phyloP scores from a whole-genome alignment of 371 early-diverging fungal genomes.

The Funneliformis caledonium region DNA sequence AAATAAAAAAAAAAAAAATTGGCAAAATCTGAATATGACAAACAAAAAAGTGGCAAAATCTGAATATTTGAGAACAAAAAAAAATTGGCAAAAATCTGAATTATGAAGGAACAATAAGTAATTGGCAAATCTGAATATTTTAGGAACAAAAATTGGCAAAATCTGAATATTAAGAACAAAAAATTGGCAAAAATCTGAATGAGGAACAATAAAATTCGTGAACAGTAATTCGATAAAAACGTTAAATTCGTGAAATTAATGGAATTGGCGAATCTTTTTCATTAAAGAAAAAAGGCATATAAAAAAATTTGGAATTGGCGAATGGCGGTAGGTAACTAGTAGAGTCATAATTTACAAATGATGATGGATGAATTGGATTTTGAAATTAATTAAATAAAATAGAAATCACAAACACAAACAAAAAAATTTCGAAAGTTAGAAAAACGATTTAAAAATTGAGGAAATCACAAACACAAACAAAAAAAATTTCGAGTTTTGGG shows the following conservation, averaged over 20 bases:
- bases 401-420: constrained; percentile 36
- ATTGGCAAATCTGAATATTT: background rate
- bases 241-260: constrained; percentile 19
- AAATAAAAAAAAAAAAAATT: background rate
- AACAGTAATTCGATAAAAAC: background rate
- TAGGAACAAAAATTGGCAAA: constrained; percentile 19
- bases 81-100: constrained; percentile 23
- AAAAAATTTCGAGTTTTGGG: constrained; percentile 34
- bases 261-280: background rate
- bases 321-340: constrained; percentile 3
- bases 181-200: constrained; percentile 25
- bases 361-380: constrained; percentile 30
- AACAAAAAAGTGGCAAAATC: constrained; percentile 3
- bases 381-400: background rate
- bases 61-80: background rate
- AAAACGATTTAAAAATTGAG: background rate
- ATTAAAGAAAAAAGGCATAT: background rate
- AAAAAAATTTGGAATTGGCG: background rate
- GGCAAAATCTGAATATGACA: constrained; percentile 26
- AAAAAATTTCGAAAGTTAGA: constrained; percentile 23
- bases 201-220: background rate
- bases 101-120: background rate
- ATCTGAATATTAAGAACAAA: constrained; percentile 12
- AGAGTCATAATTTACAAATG: constrained; percentile 26
- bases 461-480: constrained; percentile 36